Conservation (phyloP, 257 asterid species). For the Solanum chaucha region DNA sequence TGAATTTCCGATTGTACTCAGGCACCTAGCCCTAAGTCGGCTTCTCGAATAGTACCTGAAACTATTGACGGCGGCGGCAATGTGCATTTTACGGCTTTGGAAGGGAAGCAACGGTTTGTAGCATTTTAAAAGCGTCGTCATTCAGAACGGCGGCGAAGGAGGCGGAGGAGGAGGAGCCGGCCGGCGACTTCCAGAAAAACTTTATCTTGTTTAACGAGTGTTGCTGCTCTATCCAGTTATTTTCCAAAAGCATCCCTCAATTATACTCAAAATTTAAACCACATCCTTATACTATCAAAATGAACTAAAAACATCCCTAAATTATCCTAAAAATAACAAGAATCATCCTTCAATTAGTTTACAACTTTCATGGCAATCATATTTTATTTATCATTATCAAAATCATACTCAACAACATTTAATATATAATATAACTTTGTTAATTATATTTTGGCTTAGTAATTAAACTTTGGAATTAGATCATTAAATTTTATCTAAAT, state of each 20-base stretch:
- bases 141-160: not conserved
- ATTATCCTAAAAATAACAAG: not conserved
- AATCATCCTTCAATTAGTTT: not conserved
- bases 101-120: constrained; percentile 28
- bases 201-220: not conserved
- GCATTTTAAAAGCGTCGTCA: constrained; percentile 27
- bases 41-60: not conserved
- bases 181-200: not conserved
- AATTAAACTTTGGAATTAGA: not conserved
- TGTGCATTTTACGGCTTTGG: not conserved
- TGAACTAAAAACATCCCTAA: not conserved
- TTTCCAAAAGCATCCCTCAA: not conserved
- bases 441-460: not conserved
- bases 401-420: too few relatives aligned
- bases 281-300: not conserved
- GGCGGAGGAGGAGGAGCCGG: not conserved
- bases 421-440: not conserved
- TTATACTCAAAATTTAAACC: too few relatives aligned
- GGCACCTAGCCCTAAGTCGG: constrained; percentile 19
- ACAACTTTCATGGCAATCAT: too few relatives aligned
- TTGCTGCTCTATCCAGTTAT: not conserved
- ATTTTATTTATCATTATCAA: not conserved
- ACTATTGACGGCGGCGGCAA: not conserved
- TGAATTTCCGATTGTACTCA: constrained; percentile 8
- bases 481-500: too few relatives aligned